Evolutionary conservation across 1,284 basidiomycete species (phyloP), one percentile per base, ranked within the genome.

Genomic region (Puccinia brachypodii): DNA sequence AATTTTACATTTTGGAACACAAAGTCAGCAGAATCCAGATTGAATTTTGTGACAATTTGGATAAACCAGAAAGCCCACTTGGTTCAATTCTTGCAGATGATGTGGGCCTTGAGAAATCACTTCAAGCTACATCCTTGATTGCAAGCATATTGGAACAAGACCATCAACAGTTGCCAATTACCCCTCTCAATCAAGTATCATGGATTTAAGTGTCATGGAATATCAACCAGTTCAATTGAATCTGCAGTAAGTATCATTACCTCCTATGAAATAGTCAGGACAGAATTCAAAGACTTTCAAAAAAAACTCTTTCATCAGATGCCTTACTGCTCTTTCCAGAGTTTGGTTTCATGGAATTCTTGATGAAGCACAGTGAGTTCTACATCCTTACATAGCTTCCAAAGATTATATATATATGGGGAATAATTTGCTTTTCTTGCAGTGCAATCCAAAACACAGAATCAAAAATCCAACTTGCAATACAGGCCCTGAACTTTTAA

Each of bases 341-440:
- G 33, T 16, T 85, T 99, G 97, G 97, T 98, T 98, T 88, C 90
- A 97, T 82, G 92, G 99, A 38, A 95, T 99, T 16, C 90, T 99
- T 13, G 96, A 99, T 86, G 96, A 99, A 88, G 97, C 96, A 40
- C 96, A 98, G 95, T 96, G 87, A 88, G 94, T 88, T 1, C 40
- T 42, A 1, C 2, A 19, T 36, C 2, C 13, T 31, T 62, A 14
- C 13, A 31, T n/a, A n/a, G n/a, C n/a, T n/a, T n/a, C n/a, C n/a
- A n/a, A n/a, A n/a, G n/a, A n/a, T n/a, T n/a, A n/a, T n/a, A n/a
- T n/a, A n/a, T n/a, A n/a, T n/a, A n/a, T n/a, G n/a, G n/a, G n/a
- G n/a, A n/a, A n/a, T n/a, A n/a, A n/a, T n/a, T n/a, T n/a, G n/a
- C n/a, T n/a, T 16, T 36, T 64, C 1, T 76, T 74, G 76, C 42